These are phyloP conservation scores for Coemansia furcata DNA, from an alignment of 192 early-diverging fungal genomes.

Conservation along the genomic window DNA sequence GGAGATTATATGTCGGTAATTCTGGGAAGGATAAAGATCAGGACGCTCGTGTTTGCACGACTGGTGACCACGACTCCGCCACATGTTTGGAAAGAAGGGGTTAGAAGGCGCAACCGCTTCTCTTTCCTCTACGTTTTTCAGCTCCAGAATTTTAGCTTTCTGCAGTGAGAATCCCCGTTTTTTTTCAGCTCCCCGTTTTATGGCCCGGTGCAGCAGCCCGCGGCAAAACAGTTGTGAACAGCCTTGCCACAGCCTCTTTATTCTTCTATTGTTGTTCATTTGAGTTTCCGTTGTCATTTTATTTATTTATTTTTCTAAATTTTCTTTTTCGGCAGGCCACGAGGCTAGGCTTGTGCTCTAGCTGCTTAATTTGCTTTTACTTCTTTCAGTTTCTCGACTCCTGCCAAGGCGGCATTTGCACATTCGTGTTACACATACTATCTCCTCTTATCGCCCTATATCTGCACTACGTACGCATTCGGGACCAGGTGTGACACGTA, in stretches of 20 bases:
- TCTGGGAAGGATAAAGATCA: not conserved
- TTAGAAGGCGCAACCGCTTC: not conserved
- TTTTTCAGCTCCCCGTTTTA: constrained; percentile 3
- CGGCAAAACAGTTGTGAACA: not conserved
- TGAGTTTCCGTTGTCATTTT: not conserved
- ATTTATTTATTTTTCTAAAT: not conserved
- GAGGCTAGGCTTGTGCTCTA: constrained; percentile 1
- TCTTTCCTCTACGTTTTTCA: not conserved
- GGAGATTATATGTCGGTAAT: not conserved
- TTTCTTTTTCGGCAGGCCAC: not conserved
- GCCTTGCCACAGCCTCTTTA: not conserved
- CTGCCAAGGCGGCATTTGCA: not conserved
- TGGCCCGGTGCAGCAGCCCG: not conserved
- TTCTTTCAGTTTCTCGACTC: not conserved
- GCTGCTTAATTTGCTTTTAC: not conserved
- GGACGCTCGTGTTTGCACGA: not conserved
- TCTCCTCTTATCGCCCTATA: not conserved
- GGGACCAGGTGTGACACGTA: not conserved
- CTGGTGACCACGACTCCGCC: not conserved
- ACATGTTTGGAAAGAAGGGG: not conserved
- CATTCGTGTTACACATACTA: constrained; percentile 1
- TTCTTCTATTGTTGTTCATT: constrained; percentile 5
- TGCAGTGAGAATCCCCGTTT: not conserved
- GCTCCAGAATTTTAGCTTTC: not conserved
- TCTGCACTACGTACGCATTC: not conserved